Evolutionary conservation across 1,284 basidiomycete genomes (phyloP).

Genomic region (Cryptococcus wingfieldii): DNA sequence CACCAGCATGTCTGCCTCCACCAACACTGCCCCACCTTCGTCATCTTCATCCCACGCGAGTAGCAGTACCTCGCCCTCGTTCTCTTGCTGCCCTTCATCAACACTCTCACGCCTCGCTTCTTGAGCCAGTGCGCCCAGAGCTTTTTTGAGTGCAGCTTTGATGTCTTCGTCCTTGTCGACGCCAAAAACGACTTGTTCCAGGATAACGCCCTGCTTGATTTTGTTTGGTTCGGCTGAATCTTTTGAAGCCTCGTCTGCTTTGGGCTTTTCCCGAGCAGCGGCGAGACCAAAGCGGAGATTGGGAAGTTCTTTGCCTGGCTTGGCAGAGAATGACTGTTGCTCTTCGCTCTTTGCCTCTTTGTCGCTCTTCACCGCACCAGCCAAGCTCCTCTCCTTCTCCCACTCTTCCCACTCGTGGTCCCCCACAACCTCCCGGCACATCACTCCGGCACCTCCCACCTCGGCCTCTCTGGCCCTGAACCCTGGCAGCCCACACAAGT

Average conservation of each 20-base stretch:
- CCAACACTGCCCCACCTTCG: slow-evolving; percentile 7
- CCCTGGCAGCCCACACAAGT: slow-evolving; percentile 82
- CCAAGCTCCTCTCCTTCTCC: slow-evolving; percentile 7
- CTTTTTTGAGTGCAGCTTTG: slow-evolving; percentile 6
- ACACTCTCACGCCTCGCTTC: not conserved
- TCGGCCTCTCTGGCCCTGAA: slow-evolving; percentile 64
- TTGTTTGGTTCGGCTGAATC: not conserved
- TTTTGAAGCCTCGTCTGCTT: not conserved
- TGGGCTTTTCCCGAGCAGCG: not conserved
- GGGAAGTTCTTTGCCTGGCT: slow-evolving; percentile 5
- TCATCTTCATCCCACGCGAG: slow-evolving; percentile 17
- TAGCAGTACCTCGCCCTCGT: slow-evolving; percentile 15
- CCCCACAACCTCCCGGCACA: slow-evolving; percentile 41
- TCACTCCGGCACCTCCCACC: slow-evolving; percentile 34
- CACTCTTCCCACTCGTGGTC: slow-evolving; percentile 37
- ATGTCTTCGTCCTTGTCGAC: slow-evolving; percentile 7
- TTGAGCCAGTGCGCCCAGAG: slow-evolving; percentile 5
- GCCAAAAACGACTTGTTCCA: slow-evolving; percentile 3
- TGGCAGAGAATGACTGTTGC: slow-evolving; percentile 2
- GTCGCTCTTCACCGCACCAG: not conserved
- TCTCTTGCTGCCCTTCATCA: not conserved
- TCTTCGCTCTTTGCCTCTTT: not conserved
- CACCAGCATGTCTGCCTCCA: slow-evolving; percentile 10
- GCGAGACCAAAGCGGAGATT: slow-evolving; percentile 9
- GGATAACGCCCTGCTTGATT: too few species aligned